These are phyloP conservation scores for Citrullus colocynthis DNA, from an alignment of 306 rosid genomes.

Conservation along the genomic window DNA sequence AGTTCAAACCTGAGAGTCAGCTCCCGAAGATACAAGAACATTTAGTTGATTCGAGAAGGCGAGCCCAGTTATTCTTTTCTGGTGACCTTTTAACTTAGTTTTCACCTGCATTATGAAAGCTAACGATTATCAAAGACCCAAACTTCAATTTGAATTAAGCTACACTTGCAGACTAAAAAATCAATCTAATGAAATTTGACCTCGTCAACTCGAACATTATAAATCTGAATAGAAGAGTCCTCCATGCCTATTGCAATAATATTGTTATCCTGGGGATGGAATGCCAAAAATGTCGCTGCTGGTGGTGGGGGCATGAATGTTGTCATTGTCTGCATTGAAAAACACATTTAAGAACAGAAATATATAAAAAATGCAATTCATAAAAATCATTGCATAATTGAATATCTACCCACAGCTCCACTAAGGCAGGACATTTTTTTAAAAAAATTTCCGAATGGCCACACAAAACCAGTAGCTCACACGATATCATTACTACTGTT, in stretches of 20 bases:
- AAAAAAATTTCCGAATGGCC: neutral
- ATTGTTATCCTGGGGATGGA: conserved; percentile 99
- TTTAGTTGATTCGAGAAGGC: conserved; percentile 79
- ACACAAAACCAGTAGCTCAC: neutral
- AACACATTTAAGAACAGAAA: conserved; percentile 14
- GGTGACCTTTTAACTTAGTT: conserved; percentile 93
- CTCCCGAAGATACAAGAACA: conserved; percentile 98
- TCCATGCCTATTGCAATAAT: conserved; percentile 99
- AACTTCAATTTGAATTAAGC: neutral
- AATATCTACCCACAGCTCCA: neutral
- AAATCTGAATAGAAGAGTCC: conserved; percentile 89
- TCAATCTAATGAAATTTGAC: conserved; percentile 19
- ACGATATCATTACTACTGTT: neutral
- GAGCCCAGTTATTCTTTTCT: conserved; percentile 97
- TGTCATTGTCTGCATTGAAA: conserved; percentile 80
- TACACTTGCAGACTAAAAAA: neutral
- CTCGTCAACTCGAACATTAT: conserved; percentile 94
- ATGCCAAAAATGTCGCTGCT: conserved; percentile 95
- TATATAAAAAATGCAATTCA: neutral
- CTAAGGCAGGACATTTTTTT: neutral
- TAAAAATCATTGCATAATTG: neutral
- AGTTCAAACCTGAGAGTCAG: conserved; percentile 88
- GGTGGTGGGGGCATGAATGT: conserved; percentile 99
- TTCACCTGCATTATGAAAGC: conserved; percentile 47
- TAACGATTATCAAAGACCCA: neutral